Base-by-base conservation (phyloP, 495 filamentous ascomycete species). In the Evernia prunastri region DNA sequence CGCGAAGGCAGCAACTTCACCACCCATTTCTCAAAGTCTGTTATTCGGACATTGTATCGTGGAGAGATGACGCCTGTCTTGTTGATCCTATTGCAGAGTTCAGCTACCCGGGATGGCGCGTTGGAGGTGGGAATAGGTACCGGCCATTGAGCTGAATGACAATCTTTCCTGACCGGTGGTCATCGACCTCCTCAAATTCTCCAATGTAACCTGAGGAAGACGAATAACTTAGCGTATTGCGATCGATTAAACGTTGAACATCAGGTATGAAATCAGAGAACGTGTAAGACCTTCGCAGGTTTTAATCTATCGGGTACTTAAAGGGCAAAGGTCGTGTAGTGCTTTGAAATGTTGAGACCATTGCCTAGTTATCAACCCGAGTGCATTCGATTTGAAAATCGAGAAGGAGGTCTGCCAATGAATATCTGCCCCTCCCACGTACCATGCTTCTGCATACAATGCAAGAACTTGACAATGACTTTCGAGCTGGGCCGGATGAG, bases 311-410 rank as follows among this genome's bases (percentile, higher is more conserved):
- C 94, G 93, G 90, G 82, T 81, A 94, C 88, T 97, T 97, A 97
- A 96, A 97, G 87, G 92, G 88, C 93, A 89, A 84, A 85, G 85
- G 86, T 86, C 89, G 90, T 96, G 76, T 85, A 74, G 78, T 66
- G 57, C 43, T 70, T 66, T 73, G 70, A 74, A 37, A 58, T 59
- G 42, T 83, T 82, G 87, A 88, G 86, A 92, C 84, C 85, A 82
- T 87, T 85, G 88, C 89, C 92, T 95, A 97, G 94, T 97, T 97
- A 97, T 97, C 91, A 96, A 84, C 87, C 92, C 93, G 94, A 92
- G 78, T 18, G 64, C 15, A 20, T 42, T 29, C 54, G 61, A 39
- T 37, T 8, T 40, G 43, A 13, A 2, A 23, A 39, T 20, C 17
- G 17, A 27, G n/a, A 15, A 3, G 23, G 45, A 31, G 29, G 43